phyloP scores from a whole-genome alignment of 306 rosid species.

The Canavalia ensiformis region DNA sequence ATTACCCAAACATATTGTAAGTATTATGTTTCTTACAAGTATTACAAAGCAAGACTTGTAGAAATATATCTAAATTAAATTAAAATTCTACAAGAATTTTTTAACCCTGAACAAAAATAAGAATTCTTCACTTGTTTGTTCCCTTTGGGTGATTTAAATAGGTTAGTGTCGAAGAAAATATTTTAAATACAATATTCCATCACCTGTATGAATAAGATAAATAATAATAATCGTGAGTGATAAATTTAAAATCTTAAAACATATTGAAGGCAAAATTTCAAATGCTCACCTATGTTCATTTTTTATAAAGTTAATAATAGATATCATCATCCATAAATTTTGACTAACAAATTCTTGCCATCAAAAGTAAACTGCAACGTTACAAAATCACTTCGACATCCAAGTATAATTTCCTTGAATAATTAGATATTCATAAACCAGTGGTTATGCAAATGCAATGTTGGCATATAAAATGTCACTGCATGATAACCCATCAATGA shows the following conservation, averaged over 20 bases:
- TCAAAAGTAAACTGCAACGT: conserved; percentile 82
- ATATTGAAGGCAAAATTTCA: conserved; percentile 28
- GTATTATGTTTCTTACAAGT: no score
- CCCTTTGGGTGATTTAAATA: conserved; percentile 85
- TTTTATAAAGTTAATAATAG: conserved; percentile 92
- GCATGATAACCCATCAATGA: conserved; percentile 72
- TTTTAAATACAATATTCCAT: conserved; percentile 79
- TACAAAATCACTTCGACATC: conserved; percentile 69
- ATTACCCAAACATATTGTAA: no score
- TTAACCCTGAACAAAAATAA: background rate
- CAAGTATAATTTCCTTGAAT: conserved; percentile 86
- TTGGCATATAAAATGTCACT: conserved; percentile 27
- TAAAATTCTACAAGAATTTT: no score
- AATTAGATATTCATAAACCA: conserved; percentile 48
- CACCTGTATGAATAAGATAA: conserved; percentile 65
- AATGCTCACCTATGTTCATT: conserved; percentile 76
- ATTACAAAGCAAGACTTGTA: no score
- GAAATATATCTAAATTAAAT: no score
- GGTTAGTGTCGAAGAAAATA: conserved; percentile 79
- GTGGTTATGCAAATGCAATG: conserved; percentile 24
- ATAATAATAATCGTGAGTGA: conserved; percentile 36
- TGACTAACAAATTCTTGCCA: conserved; percentile 65
- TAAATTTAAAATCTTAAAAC: conserved; percentile 27
- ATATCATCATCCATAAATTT: conserved; percentile 78
- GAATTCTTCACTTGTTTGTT: conserved; percentile 76